phyloP scores from a whole-genome alignment of 306 rosid genomes.

The Lagenaria siceraria region DNA sequence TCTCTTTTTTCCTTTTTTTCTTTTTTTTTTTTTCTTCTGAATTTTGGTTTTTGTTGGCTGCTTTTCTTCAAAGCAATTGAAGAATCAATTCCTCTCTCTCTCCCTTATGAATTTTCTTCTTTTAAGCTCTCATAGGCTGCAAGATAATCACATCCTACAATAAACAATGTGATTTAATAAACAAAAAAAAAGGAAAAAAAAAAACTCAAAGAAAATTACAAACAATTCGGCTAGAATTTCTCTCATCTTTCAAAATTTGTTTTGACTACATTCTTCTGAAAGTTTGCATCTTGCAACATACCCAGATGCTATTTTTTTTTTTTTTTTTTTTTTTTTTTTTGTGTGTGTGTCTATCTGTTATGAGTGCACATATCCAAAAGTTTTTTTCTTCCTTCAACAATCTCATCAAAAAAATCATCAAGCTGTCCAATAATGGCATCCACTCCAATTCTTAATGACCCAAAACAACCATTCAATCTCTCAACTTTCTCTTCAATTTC shows the following conservation, averaged over 20 bases:
- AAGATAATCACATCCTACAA: neutral
- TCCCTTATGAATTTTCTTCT: neutral
- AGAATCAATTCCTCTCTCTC: slow-evolving; percentile 6
- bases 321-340: neutral
- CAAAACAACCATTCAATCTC: slow-evolving; percentile 42
- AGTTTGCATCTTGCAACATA: neutral
- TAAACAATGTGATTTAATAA: neutral
- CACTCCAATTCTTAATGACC: slow-evolving; percentile 54
- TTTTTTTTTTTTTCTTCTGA: neutral
- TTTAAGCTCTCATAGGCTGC: neutral
- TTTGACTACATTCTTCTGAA: neutral
- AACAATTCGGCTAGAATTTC: neutral
- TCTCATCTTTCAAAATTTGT: neutral
- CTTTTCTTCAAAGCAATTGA: slow-evolving; percentile 9
- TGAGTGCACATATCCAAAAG: slow-evolving; percentile 74
- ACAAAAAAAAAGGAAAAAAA: neutral
- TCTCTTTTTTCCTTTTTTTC: neutral
- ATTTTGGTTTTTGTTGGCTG: neutral
- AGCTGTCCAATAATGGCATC: slow-evolving; percentile 55
- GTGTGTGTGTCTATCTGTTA: slow-evolving; percentile 26
- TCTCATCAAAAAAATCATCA: slow-evolving; percentile 90
- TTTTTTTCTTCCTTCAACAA: slow-evolving; percentile 78
- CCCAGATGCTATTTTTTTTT: neutral
- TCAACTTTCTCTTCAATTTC: slow-evolving; percentile 14
- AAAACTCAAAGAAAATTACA: neutral